Conservation (phyloP, 2,329 filamentous ascomycete genomes). For the Fusarium penzigii region DNA sequence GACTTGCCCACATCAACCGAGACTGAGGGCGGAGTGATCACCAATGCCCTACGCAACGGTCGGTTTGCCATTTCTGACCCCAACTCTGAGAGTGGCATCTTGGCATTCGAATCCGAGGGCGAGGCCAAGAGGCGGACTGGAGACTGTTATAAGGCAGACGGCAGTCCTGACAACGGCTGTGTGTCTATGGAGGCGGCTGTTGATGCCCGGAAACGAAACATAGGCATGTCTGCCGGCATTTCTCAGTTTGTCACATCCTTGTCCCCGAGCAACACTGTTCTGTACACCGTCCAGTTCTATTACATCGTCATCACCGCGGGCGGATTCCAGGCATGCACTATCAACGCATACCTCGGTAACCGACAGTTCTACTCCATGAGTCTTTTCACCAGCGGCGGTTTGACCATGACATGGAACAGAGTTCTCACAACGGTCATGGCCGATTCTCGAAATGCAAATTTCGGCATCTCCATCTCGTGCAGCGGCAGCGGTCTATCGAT, state of each 20-base stretch:
- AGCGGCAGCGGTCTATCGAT: not conserved
- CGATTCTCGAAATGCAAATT: not conserved
- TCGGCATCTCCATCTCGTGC: slow-evolving; percentile 9
- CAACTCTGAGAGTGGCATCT: slow-evolving; percentile 1
- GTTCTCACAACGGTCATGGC: slow-evolving; percentile 4
- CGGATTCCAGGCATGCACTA: not conserved
- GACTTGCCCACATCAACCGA: no score
- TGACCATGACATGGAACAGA: slow-evolving; percentile 1
- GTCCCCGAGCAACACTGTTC: not conserved
- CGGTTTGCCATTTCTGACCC: slow-evolving; percentile 4
- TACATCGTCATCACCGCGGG: not conserved
- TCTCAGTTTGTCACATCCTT: not conserved
- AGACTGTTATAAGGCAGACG: slow-evolving; percentile 5
- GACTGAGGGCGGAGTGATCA: not conserved
- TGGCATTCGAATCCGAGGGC: not conserved
- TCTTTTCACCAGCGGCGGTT: not conserved
- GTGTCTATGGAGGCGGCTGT: slow-evolving; percentile 3
- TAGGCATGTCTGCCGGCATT: slow-evolving; percentile 6
- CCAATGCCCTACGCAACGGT: slow-evolving; percentile 1
- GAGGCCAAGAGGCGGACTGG: slow-evolving; percentile 2
- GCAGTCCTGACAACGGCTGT: slow-evolving; percentile 8
- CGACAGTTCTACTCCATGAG: slow-evolving; percentile 3
- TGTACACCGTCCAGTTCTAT: slow-evolving; percentile 13
- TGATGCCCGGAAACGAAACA: not conserved
- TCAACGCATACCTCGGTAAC: not conserved